Conservation (phyloP, 139 green algal genomes). For the Chlorella sp. region DNA sequence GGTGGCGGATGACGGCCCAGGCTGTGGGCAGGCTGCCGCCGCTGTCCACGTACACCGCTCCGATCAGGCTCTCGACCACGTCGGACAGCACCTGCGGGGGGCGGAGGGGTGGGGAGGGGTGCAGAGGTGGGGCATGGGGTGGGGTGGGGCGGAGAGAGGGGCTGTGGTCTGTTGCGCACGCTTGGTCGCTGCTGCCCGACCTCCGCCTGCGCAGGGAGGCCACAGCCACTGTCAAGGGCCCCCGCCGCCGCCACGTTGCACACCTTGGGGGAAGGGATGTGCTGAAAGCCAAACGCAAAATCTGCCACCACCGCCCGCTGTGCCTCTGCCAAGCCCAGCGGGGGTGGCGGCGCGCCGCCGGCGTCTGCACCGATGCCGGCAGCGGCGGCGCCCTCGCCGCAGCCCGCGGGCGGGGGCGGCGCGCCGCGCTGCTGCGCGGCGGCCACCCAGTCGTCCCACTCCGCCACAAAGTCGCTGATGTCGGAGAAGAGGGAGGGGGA, state of each 20-base stretch:
- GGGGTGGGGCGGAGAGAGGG: no score
- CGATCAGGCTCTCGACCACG: constrained; percentile 52
- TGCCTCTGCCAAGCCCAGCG: background rate
- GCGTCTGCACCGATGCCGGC: background rate
- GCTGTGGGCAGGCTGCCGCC: constrained; percentile 18
- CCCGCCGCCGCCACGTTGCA: background rate
- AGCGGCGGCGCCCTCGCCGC: background rate
- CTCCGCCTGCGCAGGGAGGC: no score
- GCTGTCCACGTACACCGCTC: constrained; percentile 54
- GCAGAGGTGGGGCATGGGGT: background rate
- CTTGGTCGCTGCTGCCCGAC: no score
- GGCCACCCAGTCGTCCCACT: constrained; percentile 18
- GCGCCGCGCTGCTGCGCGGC: background rate
- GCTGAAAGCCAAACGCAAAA: constrained; percentile 17
- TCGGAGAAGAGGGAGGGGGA: constrained; percentile 40
- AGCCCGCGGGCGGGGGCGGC: background rate
- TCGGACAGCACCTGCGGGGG: constrained; percentile 54
- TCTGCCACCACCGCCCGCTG: constrained; percentile 1
- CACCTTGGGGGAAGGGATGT: constrained; percentile 24
- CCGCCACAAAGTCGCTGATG: constrained; percentile 26
- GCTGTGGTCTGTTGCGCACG: no score
- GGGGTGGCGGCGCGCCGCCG: background rate
- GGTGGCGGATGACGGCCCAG: constrained; percentile 31
- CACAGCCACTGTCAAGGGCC: background rate
- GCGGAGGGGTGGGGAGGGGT: background rate